Base-by-base conservation (phyloP, 2,329 filamentous ascomycete genomes). In the Calonectria pseudoturangicola region DNA sequence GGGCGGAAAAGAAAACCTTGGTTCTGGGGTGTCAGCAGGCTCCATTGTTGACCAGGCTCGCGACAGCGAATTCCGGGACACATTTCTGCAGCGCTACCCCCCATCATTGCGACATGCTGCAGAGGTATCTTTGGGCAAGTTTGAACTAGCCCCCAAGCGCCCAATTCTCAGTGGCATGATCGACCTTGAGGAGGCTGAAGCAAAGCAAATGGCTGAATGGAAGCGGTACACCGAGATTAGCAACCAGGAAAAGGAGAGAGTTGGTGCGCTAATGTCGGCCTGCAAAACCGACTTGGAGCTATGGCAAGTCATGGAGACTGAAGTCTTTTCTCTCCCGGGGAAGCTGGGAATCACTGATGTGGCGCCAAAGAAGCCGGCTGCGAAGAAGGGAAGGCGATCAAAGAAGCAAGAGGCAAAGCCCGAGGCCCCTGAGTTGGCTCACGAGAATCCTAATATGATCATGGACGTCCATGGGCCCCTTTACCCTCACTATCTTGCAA, bases 261-360 rank as follows among this genome's bases (percentile, higher is more conserved):
- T 95, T 10, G 88, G 90, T 73, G 74, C 76, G 7, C 78, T 90
- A 47, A 89, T 96, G 84, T 82, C 85, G 13, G 81, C 78, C 2
- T 92, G 92, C 21, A 76, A 85, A 71, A 90, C 90, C 0, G 94
- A 96, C 76, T 83, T 88, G 25, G 89, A 91, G 64, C 85, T 95
- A 12, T 95, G 93, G 93, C 82, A 90, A 8, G 82, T 93, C 3
- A 86, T 96, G 80, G 90, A 94, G 73, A 81, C 85, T 5, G 89
- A 95, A 64, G 91, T 95, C 15, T 94, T 95, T 76, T 86, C 88
- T 1, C 83, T 92, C 74, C 88, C 93, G 0, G 80, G 83, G 4
- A 88, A 85, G 71, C 83, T 95, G 25, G 89, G 91, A 13, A 85
- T 94, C 15, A 80, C 85, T 66, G 81, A 84, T 30, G 65, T 45